Evolutionary conservation across 2,329 filamentous ascomycete species (phyloP).

Genomic region (Xylariaceae sp.): DNA sequence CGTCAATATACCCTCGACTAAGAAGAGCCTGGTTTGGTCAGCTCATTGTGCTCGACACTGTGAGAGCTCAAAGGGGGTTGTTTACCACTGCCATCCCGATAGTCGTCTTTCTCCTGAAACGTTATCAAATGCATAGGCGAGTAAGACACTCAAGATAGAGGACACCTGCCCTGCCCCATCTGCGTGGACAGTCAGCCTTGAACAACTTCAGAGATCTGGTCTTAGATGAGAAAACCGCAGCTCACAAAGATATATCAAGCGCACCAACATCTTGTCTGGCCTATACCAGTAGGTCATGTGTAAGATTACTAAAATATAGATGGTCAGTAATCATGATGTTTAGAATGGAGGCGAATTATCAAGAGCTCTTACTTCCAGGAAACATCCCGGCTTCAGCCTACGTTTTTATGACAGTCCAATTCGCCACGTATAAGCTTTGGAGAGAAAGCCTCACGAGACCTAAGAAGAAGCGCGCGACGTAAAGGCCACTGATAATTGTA

Average conservation of each 20-base stretch:
- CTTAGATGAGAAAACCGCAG: background rate
- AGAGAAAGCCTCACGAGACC: too few relatives aligned
- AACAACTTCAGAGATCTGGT: slow-evolving; percentile 24
- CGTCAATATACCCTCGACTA: slow-evolving; percentile 42
- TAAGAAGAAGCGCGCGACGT: too few relatives aligned
- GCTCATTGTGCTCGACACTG: too few relatives aligned
- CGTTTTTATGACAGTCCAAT: too few relatives aligned
- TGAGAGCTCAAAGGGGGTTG: too few relatives aligned
- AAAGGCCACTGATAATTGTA: too few relatives aligned
- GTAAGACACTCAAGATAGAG: slow-evolving; percentile 23
- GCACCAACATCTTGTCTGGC: slow-evolving; percentile 41
- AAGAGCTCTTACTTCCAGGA: too few relatives aligned
- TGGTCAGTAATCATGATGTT: too few relatives aligned
- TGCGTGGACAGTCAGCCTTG: too few relatives aligned
- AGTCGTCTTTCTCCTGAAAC: slow-evolving; percentile 21
- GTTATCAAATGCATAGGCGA: slow-evolving; percentile 19
- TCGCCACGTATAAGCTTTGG: slow-evolving; percentile 32
- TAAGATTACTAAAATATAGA: too few relatives aligned
- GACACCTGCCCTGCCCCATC: too few relatives aligned
- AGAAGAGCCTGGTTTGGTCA: slow-evolving; percentile 29
- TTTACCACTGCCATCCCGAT: slow-evolving; percentile 28
- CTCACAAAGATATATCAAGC: slow-evolving; percentile 42
- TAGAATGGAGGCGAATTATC: too few relatives aligned
- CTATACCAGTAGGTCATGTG: slow-evolving; percentile 46
- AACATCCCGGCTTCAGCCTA: slow-evolving; percentile 37